Percentiles rank a stretch among this genome's conserved stretches.
phyloP scores from a whole-genome alignment of 192 early-diverging fungal genomes.

The Coemansia sp. region DNA sequence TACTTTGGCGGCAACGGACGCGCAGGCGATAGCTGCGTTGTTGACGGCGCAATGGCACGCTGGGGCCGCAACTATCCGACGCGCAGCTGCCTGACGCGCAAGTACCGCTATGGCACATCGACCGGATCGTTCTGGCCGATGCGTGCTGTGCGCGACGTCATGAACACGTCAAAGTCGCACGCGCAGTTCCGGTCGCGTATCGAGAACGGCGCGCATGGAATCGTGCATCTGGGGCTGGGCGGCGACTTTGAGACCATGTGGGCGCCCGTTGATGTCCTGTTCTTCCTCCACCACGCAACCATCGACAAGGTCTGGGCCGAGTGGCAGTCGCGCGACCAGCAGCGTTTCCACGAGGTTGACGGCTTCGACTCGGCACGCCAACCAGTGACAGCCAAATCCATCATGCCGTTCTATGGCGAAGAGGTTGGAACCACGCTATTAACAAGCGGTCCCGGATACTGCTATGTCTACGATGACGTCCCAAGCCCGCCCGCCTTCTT shows the following conservation, averaged over 20 bases:
- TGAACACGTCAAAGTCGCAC: constrained; percentile 37
- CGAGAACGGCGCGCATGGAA: constrained; percentile 56
- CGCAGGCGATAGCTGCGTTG: constrained; percentile 51
- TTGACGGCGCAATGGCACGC: constrained; percentile 55
- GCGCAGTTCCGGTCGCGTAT: constrained; percentile 56
- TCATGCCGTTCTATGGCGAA: constrained; percentile 51
- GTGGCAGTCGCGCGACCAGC: constrained; percentile 56
- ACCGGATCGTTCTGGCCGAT: constrained; percentile 52
- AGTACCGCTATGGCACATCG: constrained; percentile 39
- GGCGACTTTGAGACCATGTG: constrained; percentile 59
- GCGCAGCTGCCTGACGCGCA: constrained; percentile 49
- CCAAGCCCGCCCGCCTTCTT: constrained; percentile 32
- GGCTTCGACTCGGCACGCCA: constrained; percentile 37
- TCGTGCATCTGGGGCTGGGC: constrained; percentile 54
- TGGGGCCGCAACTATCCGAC: constrained; percentile 55
- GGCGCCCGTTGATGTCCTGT: constrained; percentile 59
- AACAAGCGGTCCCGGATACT: constrained; percentile 47
- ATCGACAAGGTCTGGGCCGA: constrained; percentile 64
- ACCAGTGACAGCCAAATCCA: constrained; percentile 28
- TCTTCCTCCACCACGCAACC: constrained; percentile 70
- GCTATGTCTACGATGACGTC: constrained; percentile 54
- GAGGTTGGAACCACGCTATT: constrained; percentile 34
- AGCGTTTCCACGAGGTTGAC: constrained; percentile 32
- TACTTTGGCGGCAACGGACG: constrained; percentile 52
- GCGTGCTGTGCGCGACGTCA: constrained; percentile 48